phyloP scores from a whole-genome alignment of 2,329 filamentous ascomycete species.

The Pleoardoris graminearum region DNA sequence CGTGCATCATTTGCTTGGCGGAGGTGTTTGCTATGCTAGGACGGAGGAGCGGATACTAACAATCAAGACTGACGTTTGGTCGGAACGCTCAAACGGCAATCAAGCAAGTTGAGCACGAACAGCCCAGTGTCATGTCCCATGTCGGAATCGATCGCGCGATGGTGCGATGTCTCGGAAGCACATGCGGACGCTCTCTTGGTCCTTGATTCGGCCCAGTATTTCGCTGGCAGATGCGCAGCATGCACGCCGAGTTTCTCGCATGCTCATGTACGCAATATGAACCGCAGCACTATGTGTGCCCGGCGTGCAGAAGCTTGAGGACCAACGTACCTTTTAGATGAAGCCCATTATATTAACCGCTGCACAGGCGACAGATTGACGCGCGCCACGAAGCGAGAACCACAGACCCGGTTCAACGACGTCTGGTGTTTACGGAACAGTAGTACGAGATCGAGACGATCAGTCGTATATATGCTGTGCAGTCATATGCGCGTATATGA shows the following conservation, averaged over 20 bases:
- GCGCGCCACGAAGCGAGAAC: constrained; percentile 4
- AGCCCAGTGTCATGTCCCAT: background rate
- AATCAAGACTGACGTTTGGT: background rate
- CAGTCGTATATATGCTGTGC: background rate
- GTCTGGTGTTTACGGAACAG: background rate
- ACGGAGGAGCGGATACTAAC: background rate
- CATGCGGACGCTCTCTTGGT: too few relatives aligned
- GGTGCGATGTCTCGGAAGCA: too few relatives aligned
- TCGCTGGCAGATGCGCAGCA: background rate
- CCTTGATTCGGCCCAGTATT: too few relatives aligned
- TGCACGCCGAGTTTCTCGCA: background rate
- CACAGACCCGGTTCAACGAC: constrained; percentile 1
- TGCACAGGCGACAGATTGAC: constrained; percentile 1
- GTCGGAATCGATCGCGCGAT: background rate
- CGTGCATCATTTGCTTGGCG: too few relatives aligned
- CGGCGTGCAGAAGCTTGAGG: background rate
- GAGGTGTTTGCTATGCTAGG: background rate
- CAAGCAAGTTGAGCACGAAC: background rate
- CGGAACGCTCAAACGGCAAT: background rate
- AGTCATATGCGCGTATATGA: background rate
- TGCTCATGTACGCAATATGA: too few relatives aligned
- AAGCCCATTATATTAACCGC: constrained; percentile 1
- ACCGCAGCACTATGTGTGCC: background rate
- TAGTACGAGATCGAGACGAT: constrained; percentile 2
- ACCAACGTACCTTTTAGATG: background rate